These are phyloP conservation scores for Citrus maxima DNA, from an alignment of 345 rosid genomes.

Conservation along the genomic window DNA sequence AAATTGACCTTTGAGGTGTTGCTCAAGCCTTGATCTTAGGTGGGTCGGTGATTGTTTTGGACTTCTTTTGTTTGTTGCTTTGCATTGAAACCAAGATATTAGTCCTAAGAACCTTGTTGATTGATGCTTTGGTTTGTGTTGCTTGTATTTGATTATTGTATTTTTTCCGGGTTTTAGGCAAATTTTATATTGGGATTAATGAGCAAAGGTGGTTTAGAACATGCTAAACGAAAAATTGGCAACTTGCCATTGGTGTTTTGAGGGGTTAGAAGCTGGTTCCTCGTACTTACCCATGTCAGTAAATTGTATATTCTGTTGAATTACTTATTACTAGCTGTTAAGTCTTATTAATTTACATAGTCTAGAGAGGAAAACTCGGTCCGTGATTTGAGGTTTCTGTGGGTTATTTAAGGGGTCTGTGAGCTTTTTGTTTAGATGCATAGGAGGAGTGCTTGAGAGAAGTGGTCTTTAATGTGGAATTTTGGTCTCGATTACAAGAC, in stretches of 20 bases:
- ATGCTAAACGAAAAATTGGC: slow-evolving; percentile 16
- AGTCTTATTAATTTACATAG: slow-evolving; percentile 15
- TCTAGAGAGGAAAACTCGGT: slow-evolving; percentile 34
- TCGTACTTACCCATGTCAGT: slow-evolving; percentile 33
- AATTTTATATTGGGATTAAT: slow-evolving; percentile 25
- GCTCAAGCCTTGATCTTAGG: slow-evolving; percentile 35
- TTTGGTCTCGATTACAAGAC: slow-evolving; percentile 32
- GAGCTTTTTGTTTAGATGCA: slow-evolving; percentile 23
- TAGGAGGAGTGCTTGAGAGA: slow-evolving; percentile 7
- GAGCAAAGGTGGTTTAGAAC: slow-evolving; percentile 21
- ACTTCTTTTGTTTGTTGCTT: slow-evolving; percentile 33
- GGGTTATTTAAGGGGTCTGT: slow-evolving; percentile 23
- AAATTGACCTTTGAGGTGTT: slow-evolving; percentile 20
- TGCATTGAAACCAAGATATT: slow-evolving; percentile 58
- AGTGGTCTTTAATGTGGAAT: slow-evolving; percentile 34
- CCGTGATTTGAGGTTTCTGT: slow-evolving; percentile 40
- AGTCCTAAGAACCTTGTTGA: slow-evolving; percentile 4
- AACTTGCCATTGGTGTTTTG: slow-evolving; percentile 16
- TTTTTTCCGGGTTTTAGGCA: slow-evolving; percentile 35
- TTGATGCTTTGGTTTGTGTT: slow-evolving; percentile 25
- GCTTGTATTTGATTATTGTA: slow-evolving; percentile 32
- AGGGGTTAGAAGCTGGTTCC: slow-evolving; percentile 37
- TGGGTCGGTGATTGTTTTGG: slow-evolving; percentile 50
- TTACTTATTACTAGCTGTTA: neutral
- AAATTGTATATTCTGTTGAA: slow-evolving; percentile 15